phyloP scores from a whole-genome alignment of 352 stramenopile genomes.

The Blastocystis sp. region DNA sequence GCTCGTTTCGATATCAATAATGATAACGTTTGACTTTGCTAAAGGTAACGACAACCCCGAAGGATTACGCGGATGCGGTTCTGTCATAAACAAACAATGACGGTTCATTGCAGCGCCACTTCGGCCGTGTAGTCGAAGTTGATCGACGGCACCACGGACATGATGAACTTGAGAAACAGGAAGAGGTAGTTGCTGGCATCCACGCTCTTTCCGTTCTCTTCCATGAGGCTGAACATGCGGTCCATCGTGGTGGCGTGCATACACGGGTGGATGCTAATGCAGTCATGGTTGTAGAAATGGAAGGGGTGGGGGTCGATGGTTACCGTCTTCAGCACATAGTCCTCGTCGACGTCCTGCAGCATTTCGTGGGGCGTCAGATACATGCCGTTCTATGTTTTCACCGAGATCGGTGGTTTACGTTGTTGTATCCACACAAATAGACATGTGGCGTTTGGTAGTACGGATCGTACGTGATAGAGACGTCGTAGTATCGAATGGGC shows the following conservation, averaged over 20 bases:
- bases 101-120: conserved; percentile 80
- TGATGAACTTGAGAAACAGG: conserved; percentile 99
- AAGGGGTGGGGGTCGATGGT: conserved; percentile 97
- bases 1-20: conserved; percentile 58
- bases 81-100: conserved; percentile 46
- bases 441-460: conserved; percentile 99
- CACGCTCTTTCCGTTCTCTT: conserved; percentile 77
- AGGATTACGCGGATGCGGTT: neutral
- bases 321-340: conserved; percentile 98
- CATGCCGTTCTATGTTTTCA: conserved; percentile 77
- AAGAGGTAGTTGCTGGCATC: conserved; percentile 96
- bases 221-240: conserved; percentile 92
- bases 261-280: conserved; percentile 96
- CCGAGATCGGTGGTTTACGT: conserved; percentile 76
- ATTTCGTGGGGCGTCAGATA: conserved; percentile 89
- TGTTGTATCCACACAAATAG: conserved; percentile 94
- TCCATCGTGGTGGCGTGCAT: conserved; percentile 97
- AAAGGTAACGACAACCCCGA: neutral
- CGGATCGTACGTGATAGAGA: conserved; percentile 99
- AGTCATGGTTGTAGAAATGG: conserved; percentile 81
- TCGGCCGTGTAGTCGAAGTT: conserved; percentile 99
- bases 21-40: conserved; percentile 73
- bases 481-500: conserved; percentile 93
- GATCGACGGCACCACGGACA: conserved; percentile 97
- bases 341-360: conserved; percentile 98